Evolutionary conservation across 345 rosid species (phyloP).

Genomic region (Cardamine occulta): DNA sequence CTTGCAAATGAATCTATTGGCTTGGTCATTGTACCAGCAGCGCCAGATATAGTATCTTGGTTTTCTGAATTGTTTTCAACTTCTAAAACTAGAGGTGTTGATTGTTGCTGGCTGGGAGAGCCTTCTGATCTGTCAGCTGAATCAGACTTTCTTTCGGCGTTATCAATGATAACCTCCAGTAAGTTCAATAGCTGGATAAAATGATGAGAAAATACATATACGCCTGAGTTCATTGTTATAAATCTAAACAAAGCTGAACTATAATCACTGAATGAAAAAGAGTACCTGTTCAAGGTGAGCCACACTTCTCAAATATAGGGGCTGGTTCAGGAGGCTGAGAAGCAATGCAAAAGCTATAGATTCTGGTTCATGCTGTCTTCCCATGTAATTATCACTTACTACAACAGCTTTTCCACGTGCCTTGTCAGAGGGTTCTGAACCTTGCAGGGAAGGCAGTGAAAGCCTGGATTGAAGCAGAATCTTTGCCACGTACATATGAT

Average conservation of each 20-base stretch:
- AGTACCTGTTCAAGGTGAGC: slow-evolving; percentile 97
- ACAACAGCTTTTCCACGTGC: slow-evolving; percentile 75
- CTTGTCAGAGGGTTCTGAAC: slow-evolving; percentile 47
- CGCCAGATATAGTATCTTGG: slow-evolving; percentile 45
- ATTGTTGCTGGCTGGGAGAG: slow-evolving; percentile 50
- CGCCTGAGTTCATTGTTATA: slow-evolving; percentile 9
- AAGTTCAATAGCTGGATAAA: slow-evolving; percentile 78
- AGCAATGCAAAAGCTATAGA: slow-evolving; percentile 71
- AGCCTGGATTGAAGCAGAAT: slow-evolving; percentile 72
- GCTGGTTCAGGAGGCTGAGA: slow-evolving; percentile 86
- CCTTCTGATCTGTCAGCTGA: slow-evolving; percentile 54
- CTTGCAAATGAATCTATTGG: slow-evolving; percentile 50
- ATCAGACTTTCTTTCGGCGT: slow-evolving; percentile 62
- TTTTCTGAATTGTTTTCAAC: slow-evolving; percentile 48
- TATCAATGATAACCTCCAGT: slow-evolving; percentile 84
- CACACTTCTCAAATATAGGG: slow-evolving; percentile 88
- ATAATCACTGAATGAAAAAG: slow-evolving; percentile 26
- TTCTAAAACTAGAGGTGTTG: slow-evolving; percentile 53
- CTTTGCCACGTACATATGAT: slow-evolving; percentile 82
- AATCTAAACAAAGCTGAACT: slow-evolving; percentile 13
- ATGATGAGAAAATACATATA: slow-evolving; percentile 12
- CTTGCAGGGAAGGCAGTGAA: slow-evolving; percentile 52
- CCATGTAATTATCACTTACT: slow-evolving; percentile 55
- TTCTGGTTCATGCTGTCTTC: slow-evolving; percentile 49
- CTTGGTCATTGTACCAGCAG: slow-evolving; percentile 49